Evolutionary conservation across 2,329 filamentous ascomycete genomes (phyloP), one percentile per base, ranked within the genome.

Genomic region (Parastagonospora avenae): DNA sequence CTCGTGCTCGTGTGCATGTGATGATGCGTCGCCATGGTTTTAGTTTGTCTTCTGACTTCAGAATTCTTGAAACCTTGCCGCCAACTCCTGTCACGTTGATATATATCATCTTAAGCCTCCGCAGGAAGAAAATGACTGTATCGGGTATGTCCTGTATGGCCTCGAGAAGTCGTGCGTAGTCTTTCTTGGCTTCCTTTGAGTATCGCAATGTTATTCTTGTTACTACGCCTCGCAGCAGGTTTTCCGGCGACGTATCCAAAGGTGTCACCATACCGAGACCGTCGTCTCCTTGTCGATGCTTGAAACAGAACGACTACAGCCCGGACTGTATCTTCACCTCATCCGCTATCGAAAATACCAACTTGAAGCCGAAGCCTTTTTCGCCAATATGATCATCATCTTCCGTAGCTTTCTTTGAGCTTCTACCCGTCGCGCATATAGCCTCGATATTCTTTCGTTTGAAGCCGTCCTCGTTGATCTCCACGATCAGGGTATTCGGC

Each of bases 211-310:
- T 62, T 8, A 66, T 62, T 24, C 60, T 50, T 1, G 63, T 69
- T 4, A 46, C 49, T 2, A 64, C 48, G 2, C 32, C 46, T 9
- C 8, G 12, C 3, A 57, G 51, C 6, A 66, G 11, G 1, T 8
- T 4, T 2, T 48, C 42, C 19, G 38, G 47, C 4, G 59, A 39
- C 36, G 64, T 52, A 43, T 68, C 63, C 1, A 68, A 70, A 45
- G 81, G 80, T 0, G 75, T 76, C 1, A 82, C 75, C 80, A 83
- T 84, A 1, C 80, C 81, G 31, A 83, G 65, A 1, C 80, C 81
- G 0, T 73, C 70, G 2, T 80, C 76, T 0, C 73, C 76, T 16
- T 29, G 42, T 1, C 44, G 48, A 48, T 76, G 64, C n/a, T 65
- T 38, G 39, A 76, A 76, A 2, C 48, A 59, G 49, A 77, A 77